A percentile compares a stretch with the other conserved stretches of the same genome.
Conservation (phyloP, 345 rosid genomes). For the Syzygium aromaticum region DNA sequence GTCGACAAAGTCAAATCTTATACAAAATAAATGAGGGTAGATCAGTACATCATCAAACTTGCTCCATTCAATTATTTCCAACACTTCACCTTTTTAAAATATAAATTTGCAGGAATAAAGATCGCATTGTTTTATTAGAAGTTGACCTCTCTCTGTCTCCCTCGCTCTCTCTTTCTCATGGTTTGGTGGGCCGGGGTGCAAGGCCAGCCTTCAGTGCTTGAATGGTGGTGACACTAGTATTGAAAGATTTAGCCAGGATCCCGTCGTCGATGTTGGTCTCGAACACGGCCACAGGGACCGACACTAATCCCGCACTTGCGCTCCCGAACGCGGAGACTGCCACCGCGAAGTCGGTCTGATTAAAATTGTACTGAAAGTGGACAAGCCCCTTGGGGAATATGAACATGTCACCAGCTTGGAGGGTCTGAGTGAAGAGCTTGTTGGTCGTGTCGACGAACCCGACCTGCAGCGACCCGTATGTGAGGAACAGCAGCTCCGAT, state of each 20-base stretch:
- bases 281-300: constrained; percentile 7
- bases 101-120: not conserved
- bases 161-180: not conserved
- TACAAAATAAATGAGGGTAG: not conserved
- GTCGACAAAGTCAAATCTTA: not conserved
- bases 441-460: constrained; percentile 18
- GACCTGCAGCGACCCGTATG: constrained; percentile 8
- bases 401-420: constrained; percentile 12
- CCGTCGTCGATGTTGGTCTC: constrained; percentile 7
- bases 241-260: constrained; percentile 17
- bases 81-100: not conserved
- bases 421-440: constrained; percentile 11
- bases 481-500: constrained; percentile 11
- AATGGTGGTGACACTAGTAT: constrained; percentile 3
- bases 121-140: not conserved
- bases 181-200: not conserved
- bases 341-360: not conserved
- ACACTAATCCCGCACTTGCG: constrained; percentile 13
- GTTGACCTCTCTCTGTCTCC: not conserved
- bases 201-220: not conserved
- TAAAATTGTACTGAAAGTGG: constrained; percentile 13
- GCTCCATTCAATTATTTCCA: not conserved
- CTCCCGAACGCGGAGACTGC: constrained; percentile 17
- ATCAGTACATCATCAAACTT: not conserved
- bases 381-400: constrained; percentile 17